Conservation (phyloP, 1,284 basidiomycete genomes). For the Stygiomarasmius scandens region DNA sequence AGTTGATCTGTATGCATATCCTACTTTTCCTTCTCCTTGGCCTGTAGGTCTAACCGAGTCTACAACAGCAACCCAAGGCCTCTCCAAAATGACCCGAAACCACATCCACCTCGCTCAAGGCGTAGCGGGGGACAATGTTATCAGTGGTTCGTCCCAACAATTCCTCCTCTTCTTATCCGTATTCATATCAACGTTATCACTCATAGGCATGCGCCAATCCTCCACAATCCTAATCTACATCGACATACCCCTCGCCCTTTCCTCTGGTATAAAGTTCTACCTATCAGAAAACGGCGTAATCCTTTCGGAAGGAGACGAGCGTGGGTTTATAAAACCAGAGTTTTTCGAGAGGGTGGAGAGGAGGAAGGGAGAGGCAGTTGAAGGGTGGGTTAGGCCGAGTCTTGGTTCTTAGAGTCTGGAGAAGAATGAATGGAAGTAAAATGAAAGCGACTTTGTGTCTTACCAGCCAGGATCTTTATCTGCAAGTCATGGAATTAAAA, state of each 20-base stretch:
- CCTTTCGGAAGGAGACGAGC: conserved; percentile 71
- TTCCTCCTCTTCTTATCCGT: background rate
- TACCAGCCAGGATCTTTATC: too few species aligned
- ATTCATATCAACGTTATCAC: background rate
- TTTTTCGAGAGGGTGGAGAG: conserved; percentile 70
- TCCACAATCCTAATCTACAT: conserved; percentile 79
- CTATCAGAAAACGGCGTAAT: conserved; percentile 85
- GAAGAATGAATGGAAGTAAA: too few species aligned
- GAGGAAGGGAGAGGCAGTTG: conserved; percentile 28
- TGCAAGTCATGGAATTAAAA: too few species aligned
- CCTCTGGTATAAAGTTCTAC: conserved; percentile 71
- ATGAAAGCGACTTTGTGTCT: too few species aligned
- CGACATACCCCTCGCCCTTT: conserved; percentile 71
- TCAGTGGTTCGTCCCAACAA: conserved; percentile 63
- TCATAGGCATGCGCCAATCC: conserved; percentile 75
- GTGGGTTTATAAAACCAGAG: conserved; percentile 33
- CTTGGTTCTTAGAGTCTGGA: too few species aligned
- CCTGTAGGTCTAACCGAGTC: background rate
- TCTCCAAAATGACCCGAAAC: conserved; percentile 85
- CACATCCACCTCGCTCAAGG: conserved; percentile 89
- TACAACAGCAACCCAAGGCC: conserved; percentile 60
- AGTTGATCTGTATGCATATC: conserved; percentile 62
- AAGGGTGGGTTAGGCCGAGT: conserved; percentile 32
- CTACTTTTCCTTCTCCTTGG: background rate
- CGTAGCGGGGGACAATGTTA: conserved; percentile 60